Evolutionary conservation across 305 asterid genomes (phyloP), one percentile per base, ranked within the genome.

Genomic region (Salvia sclarea): DNA sequence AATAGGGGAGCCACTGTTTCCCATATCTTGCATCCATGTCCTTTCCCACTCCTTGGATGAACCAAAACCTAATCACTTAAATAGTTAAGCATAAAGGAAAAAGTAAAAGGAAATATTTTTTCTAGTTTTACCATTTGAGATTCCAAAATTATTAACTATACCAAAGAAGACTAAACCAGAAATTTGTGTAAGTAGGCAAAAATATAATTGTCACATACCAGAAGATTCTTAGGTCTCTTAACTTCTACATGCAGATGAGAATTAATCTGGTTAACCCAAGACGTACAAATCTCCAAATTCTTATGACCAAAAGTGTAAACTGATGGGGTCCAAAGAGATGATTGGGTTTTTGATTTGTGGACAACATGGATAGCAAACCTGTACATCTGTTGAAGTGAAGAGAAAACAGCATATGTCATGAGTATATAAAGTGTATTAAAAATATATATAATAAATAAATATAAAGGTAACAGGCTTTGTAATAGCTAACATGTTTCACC

Each of bases 11-110:
- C 88, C 74, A 94, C 91, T 7, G 81, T 71, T 74, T 91, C 96
- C 99, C 99, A 94, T 71, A 83, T 78, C 66, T 75, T 82, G 66
- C 90, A 68, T 67, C 98, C 98, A 30, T 87, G 85, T 68, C 89
- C 91, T 81, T 94, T 91, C 71, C 98, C 99, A 78, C 99, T 91
- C 85, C 73, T 80, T 73, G 98, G 99, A 75, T 94, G 84, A 72
- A 94, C 89, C 75, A 91, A 85, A 75, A 94, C 98, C 99, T 94
- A 78, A 84, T 77, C 78, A 72, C 71, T 80, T 74, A 81, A 72
- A 76, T 67, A 76, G 73, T 62, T 58, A 74, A 70, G 75, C 61
- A 53, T 30, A 69, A 58, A 22, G 13, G 31, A 16, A 30, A 61
- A 76, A 33, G 11, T 10, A 25, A 47, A 40, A 24, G 44, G 48